Conservation (phyloP, 208 protist species). For the Acanthamoeba culbertsoni region DNA sequence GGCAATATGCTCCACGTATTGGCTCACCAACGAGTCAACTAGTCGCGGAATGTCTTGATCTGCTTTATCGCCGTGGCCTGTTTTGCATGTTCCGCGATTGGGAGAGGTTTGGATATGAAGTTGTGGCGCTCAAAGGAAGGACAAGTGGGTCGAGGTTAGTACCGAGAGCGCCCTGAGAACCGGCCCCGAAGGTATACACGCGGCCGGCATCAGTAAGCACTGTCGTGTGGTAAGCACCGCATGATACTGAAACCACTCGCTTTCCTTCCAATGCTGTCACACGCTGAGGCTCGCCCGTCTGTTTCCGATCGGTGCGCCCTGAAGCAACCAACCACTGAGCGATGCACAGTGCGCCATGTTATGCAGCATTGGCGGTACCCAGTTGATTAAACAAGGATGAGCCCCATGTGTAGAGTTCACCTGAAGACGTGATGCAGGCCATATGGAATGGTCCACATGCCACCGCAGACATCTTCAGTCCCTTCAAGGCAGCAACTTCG, state of each 20-base stretch:
- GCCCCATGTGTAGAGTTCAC: constrained; percentile 47
- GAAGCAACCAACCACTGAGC: background rate
- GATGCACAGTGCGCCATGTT: background rate
- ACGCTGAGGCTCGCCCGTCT: background rate
- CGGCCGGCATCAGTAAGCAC: background rate
- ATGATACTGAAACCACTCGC: background rate
- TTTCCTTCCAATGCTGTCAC: background rate
- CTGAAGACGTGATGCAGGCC: background rate
- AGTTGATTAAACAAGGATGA: background rate
- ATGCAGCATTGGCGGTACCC: background rate
- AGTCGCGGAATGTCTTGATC: constrained; percentile 2
- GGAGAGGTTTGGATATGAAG: background rate
- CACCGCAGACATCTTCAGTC: background rate
- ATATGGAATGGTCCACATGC: background rate
- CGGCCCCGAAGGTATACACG: background rate
- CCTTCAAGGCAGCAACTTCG: background rate
- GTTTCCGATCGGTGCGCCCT: background rate
- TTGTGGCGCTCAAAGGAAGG: background rate
- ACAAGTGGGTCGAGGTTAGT: background rate
- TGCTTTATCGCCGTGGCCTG: background rate
- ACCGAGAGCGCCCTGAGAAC: background rate
- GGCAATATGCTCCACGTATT: background rate
- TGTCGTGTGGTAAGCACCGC: background rate
- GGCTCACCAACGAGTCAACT: background rate
- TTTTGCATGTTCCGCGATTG: background rate